Conservation (phyloP, 257 asterid species). For the Rhazya stricta region DNA sequence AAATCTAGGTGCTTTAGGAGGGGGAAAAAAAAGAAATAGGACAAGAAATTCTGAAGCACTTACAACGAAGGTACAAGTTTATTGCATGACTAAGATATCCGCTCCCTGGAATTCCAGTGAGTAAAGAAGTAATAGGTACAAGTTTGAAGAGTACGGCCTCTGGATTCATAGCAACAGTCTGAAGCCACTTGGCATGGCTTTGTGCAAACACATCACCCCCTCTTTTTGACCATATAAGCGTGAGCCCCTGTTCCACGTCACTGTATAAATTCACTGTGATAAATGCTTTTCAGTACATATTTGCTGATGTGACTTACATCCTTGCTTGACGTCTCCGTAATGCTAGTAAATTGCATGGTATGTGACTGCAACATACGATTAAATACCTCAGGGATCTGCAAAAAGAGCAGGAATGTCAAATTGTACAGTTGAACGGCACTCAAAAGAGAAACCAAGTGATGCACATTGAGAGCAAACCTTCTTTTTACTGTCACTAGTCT, state of each 20-base stretch:
- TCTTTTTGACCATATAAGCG: conserved; percentile 97
- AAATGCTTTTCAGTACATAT: conserved; percentile 10
- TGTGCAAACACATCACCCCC: conserved; percentile 97
- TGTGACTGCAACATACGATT: conserved; percentile 90
- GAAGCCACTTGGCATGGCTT: conserved; percentile 99
- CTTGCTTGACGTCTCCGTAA: conserved; percentile 90
- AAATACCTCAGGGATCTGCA: conserved; percentile 89
- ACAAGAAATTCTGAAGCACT: conserved; percentile 23
- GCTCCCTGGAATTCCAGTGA: conserved; percentile 96
- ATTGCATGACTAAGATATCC: conserved; percentile 99
- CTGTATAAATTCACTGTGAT: conserved; percentile 18
- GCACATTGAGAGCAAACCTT: conserved; percentile 36
- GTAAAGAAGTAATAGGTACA: conserved; percentile 89
- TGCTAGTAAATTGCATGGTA: conserved; percentile 91
- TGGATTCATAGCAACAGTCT: conserved; percentile 83
- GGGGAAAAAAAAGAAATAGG: neutral
- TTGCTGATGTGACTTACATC: conserved; percentile 57
- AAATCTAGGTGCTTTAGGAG: neutral
- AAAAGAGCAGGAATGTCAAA: conserved; percentile 18
- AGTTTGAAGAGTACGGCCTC: conserved; percentile 87
- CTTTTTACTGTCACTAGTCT: conserved; percentile 46
- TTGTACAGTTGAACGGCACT: conserved; percentile 7
- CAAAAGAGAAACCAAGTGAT: conserved; percentile 3
- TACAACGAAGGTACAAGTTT: conserved; percentile 87
- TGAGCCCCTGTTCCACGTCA: conserved; percentile 65